These are phyloP conservation scores for Stentor coeruleus DNA, from an alignment of 73 alveolate genomes.

Conservation along the genomic window DNA sequence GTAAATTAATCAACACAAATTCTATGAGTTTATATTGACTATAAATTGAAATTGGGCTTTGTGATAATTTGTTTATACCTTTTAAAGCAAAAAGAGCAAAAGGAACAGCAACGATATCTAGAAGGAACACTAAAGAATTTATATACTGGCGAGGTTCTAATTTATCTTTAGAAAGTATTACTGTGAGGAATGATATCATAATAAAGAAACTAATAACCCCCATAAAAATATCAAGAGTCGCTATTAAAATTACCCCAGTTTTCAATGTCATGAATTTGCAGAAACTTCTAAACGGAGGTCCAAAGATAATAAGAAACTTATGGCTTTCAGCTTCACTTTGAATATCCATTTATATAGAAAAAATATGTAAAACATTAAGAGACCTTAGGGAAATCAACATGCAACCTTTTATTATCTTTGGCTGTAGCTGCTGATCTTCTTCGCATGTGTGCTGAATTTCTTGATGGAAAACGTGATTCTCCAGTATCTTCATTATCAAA, in stretches of 20 bases:
- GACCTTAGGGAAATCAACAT: not conserved
- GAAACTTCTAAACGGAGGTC: not conserved
- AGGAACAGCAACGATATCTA: not conserved
- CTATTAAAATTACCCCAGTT: not conserved
- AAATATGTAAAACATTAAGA: too few relatives aligned
- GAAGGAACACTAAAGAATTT: too few relatives aligned
- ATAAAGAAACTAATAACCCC: too few relatives aligned
- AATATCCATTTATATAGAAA: too few relatives aligned
- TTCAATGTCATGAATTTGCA: not conserved
- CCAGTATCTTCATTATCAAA: not conserved
- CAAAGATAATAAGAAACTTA: not conserved
- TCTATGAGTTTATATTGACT: too few relatives aligned
- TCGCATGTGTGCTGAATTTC: not conserved
- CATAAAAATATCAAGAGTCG: not conserved
- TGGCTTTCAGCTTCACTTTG: not conserved
- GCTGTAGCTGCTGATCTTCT: not conserved
- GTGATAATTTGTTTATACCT: too few relatives aligned
- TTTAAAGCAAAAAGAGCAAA: not conserved
- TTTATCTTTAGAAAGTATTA: too few relatives aligned
- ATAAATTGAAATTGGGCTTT: too few relatives aligned
- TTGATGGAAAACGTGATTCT: not conserved
- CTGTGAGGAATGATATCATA: too few relatives aligned
- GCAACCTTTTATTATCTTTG: not conserved
- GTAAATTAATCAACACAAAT: too few relatives aligned
- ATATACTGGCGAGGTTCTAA: too few relatives aligned